Percentiles rank a stretch among this genome's conserved stretches.
phyloP scores from a whole-genome alignment of 345 rosid genomes.

The Salix koriyanagi region DNA sequence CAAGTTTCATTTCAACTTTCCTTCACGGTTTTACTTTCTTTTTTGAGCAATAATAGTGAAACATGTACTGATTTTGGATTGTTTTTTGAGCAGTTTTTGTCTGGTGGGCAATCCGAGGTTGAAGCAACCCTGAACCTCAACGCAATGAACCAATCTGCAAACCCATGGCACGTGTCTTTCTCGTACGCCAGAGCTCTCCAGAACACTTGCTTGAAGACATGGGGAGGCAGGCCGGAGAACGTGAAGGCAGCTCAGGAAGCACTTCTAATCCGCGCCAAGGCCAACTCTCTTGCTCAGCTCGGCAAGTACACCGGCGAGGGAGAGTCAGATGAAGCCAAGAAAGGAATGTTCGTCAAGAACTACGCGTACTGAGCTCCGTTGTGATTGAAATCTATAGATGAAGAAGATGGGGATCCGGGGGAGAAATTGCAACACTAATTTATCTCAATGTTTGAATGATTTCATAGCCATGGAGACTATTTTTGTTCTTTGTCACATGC shows the following conservation, averaged over 20 bases:
- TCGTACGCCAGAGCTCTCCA: slow-evolving; percentile 96
- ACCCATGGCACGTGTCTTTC: slow-evolving; percentile 97
- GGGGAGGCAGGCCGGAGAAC: slow-evolving; percentile 89
- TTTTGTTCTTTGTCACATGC: slow-evolving; percentile 37
- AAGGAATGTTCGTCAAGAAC: slow-evolving; percentile 89
- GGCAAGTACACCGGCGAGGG: slow-evolving; percentile 89
- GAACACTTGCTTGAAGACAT: slow-evolving; percentile 87
- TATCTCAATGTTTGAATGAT: slow-evolving; percentile 26
- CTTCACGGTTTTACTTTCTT: neutral
- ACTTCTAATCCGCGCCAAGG: slow-evolving; percentile 68
- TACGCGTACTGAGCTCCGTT: slow-evolving; percentile 51
- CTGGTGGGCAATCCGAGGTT: slow-evolving; percentile 98
- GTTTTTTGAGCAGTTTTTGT: slow-evolving; percentile 68
- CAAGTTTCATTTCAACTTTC: slow-evolving; percentile 25
- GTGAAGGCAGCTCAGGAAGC: slow-evolving; percentile 75
- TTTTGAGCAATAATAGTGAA: neutral
- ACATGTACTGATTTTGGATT: neutral
- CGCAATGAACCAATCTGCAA: slow-evolving; percentile 86
- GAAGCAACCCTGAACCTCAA: slow-evolving; percentile 96
- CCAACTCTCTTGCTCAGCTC: slow-evolving; percentile 93
- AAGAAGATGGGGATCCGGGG: slow-evolving; percentile 19
- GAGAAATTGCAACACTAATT: slow-evolving; percentile 11
- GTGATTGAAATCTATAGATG: slow-evolving; percentile 2
- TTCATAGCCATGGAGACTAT: slow-evolving; percentile 37
- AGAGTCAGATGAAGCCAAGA: slow-evolving; percentile 90